Base-by-base conservation (phyloP, 2,329 filamentous ascomycete species). In the Colletotrichum nymphaeae region DNA sequence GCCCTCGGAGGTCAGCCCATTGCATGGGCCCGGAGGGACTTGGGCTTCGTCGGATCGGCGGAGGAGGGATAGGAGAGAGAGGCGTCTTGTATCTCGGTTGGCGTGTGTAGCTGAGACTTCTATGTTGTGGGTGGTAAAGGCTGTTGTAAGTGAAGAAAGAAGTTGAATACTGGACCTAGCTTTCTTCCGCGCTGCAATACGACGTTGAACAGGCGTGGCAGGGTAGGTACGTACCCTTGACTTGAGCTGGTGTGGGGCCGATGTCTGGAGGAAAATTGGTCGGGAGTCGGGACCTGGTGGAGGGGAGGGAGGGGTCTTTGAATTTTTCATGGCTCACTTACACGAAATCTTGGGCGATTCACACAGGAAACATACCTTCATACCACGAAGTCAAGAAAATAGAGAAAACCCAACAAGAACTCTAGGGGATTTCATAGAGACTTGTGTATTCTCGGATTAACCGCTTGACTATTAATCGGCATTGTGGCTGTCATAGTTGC, bases 1-100 rank as follows among this genome's bases (percentile, higher is more conserved):
- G 63, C 63, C 63, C 67, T 75, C 72, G 67, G 28, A 67, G 63
- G 35, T 74, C 74, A 74, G 72, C 67, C 74, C 72, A 75, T 75
- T 56, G 74, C 74, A 75, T 75, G 72, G 30, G 67, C 63, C 24
- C 63, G 30, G 26, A 46, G 11, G 42, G 49, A 59, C 55, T 30
- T 30, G 68, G 67, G 49, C 57, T 3, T 49, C 11, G 42, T 28
- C 16, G 46, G 30, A 24, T 46, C 14, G 30, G 24, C 24, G 24
- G 24, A 24, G 24, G 24, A 24, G 24, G 24, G 24, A 24, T 24
- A 24, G 24, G 32, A 12, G 42, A 35, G 22, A 16, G 5, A 35
- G 46, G 11, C 30, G 37, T 30, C 60, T 35, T 26, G n/a, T 19
- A 4, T n/a, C n/a, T n/a, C 7, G 28, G 16, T 52, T 26, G 37